Conservation (phyloP, 2,329 filamentous ascomycete species). For the Clarireedia paspali region DNA sequence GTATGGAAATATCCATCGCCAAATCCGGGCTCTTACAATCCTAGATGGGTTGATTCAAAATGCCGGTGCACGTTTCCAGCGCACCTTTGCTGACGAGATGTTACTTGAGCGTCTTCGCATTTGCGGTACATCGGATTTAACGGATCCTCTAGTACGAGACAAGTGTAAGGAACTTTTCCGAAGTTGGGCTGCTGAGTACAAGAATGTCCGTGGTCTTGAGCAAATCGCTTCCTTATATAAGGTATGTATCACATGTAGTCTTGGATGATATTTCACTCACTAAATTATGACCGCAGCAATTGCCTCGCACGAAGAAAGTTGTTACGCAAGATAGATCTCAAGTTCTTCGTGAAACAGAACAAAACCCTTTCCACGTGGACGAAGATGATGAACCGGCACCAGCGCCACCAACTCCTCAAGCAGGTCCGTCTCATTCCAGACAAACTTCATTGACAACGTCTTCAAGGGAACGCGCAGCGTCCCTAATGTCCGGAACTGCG, state of each 20-base stretch:
- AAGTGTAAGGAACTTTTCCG: constrained; percentile 84
- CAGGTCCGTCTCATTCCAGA: constrained; percentile 15
- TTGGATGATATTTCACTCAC: constrained; percentile 5
- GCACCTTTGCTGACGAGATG: constrained; percentile 81
- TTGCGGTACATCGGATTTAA: constrained; percentile 75
- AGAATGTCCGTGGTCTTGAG: constrained; percentile 70
- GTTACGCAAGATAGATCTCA: constrained; percentile 72
- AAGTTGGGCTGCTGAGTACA: constrained; percentile 79
- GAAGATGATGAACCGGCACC: constrained; percentile 46
- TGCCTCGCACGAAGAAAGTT: constrained; percentile 60
- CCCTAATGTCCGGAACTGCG: constrained; percentile 14
- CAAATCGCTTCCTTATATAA: constrained; percentile 72
- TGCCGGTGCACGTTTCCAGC: constrained; percentile 79
- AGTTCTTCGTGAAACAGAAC: constrained; percentile 72
- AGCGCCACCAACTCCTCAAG: constrained; percentile 4
- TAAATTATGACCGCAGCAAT: constrained; percentile 38
- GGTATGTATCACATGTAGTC: constrained; percentile 29
- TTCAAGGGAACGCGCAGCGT: constrained; percentile 14
- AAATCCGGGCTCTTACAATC: constrained; percentile 79
- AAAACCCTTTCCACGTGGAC: constrained; percentile 61
- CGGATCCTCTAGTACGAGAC: constrained; percentile 75
- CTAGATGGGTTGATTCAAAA: constrained; percentile 94
- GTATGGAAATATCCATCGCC: constrained; percentile 90
- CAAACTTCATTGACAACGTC: constrained; percentile 13
- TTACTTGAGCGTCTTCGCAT: constrained; percentile 85